These are phyloP conservation scores for Candida parachauliodes DNA, from an alignment of 805 yeast genomes.

Conservation along the genomic window DNA sequence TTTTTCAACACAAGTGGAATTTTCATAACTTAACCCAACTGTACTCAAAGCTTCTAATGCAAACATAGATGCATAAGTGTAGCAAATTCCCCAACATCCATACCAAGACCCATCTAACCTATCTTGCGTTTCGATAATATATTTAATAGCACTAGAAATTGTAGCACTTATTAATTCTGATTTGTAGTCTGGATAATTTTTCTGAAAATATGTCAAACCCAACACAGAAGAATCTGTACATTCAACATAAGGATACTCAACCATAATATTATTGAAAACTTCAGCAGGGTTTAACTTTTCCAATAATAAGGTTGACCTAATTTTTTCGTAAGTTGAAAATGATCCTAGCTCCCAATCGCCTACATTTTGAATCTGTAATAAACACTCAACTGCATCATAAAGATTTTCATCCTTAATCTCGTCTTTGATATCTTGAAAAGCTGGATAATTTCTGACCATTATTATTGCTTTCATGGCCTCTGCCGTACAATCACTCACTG, in stretches of 20 bases:
- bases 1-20: constrained; percentile 55
- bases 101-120: constrained; percentile 89
- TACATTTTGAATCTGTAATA: constrained; percentile 72
- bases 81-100: constrained; percentile 98
- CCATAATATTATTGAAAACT: constrained; percentile 97
- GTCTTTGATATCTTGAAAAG: constrained; percentile 43
- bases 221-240: constrained; percentile 94
- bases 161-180: constrained; percentile 63
- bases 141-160: constrained; percentile 68
- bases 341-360: constrained; percentile 84
- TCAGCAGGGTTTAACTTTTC: constrained; percentile 93
- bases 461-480: constrained; percentile 91
- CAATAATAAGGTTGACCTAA: constrained; percentile 71
- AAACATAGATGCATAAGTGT: constrained; percentile 95
- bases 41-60: constrained; percentile 88
- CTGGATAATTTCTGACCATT: constrained; percentile 74
- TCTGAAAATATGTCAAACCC: constrained; percentile 77
- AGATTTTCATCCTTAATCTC: constrained; percentile 55
- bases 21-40: constrained; percentile 59
- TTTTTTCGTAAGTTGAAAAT: constrained; percentile 85
- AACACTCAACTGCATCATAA: constrained; percentile 68
- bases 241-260: constrained; percentile 96
- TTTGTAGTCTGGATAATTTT: constrained; percentile 61
- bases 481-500: constrained; percentile 96
- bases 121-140: constrained; percentile 65